Percentiles rank a stretch among this genome's conserved stretches.
Conservation (phyloP, 2,329 filamentous ascomycete genomes). For the Diaporthe helianthi region DNA sequence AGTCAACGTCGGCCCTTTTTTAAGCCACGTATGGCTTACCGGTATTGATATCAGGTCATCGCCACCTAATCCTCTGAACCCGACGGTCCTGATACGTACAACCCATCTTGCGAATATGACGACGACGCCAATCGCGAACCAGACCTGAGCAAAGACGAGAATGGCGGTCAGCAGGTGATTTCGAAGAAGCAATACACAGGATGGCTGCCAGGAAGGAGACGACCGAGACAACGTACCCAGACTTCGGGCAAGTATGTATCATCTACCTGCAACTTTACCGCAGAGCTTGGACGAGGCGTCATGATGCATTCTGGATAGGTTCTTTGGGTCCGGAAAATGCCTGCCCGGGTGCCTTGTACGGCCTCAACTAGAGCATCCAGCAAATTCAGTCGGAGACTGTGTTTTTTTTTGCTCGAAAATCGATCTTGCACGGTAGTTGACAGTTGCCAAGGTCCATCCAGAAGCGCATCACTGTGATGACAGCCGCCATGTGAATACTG, state of each 20-base stretch:
- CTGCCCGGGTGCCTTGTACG: not conserved
- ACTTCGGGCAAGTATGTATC: conserved; percentile 36
- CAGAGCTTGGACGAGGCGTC: conserved; percentile 35
- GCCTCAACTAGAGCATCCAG: not conserved
- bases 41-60: conserved; percentile 31
- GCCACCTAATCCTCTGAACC: conserved; percentile 17
- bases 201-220: not conserved
- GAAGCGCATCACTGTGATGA: not conserved
- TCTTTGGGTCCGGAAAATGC: not conserved
- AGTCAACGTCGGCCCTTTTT: not conserved
- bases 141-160: not conserved
- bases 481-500: not conserved
- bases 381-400: not conserved
- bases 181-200: no score
- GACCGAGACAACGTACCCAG: conserved; percentile 17
- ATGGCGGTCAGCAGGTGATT: not conserved
- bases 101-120: conserved; percentile 25
- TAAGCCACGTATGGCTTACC: not conserved
- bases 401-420: not conserved
- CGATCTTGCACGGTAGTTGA: not conserved
- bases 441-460: not conserved
- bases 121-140: conserved; percentile 25
- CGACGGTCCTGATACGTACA: conserved; percentile 31
- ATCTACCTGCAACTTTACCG: conserved; percentile 38
- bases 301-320: conserved; percentile 4